These are phyloP conservation scores for Emmonsia crescens DNA, from an alignment of 2,329 filamentous ascomycete genomes.

Conservation along the genomic window DNA sequence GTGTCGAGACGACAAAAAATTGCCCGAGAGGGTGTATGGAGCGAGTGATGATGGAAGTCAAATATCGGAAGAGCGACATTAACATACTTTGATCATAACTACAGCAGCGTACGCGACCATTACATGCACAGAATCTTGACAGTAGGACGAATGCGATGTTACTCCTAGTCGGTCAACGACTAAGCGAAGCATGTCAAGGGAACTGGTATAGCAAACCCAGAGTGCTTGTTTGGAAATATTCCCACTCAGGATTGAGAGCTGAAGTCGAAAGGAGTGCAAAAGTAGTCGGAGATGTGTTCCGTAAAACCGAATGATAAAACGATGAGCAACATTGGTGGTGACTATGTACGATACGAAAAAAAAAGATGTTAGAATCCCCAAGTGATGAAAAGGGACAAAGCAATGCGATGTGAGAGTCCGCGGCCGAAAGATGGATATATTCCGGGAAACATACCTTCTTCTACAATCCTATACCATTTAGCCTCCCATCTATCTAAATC, in stretches of 20 bases:
- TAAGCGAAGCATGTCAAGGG: conserved; percentile 25
- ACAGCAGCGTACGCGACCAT: conserved; percentile 35
- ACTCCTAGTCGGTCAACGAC: conserved; percentile 19
- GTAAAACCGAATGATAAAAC: conserved; percentile 31
- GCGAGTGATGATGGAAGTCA: not conserved
- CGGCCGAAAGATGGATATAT: not conserved
- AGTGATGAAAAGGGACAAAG: not conserved
- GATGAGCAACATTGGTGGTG: conserved; percentile 20
- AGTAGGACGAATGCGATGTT: conserved; percentile 28
- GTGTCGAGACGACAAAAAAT: not conserved
- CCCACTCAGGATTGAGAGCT: conserved; percentile 20
- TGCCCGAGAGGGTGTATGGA: not conserved
- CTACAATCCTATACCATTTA: conserved; percentile 13
- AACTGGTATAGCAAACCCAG: conserved; percentile 17
- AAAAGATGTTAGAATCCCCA: not conserved
- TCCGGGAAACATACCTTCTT: conserved; percentile 9
- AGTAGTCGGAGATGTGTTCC: conserved; percentile 29
- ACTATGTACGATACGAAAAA: conserved; percentile 4
- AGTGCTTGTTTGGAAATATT: conserved; percentile 16
- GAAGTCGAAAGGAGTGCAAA: conserved; percentile 28
- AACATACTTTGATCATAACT: conserved; percentile 26
- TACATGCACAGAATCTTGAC: conserved; percentile 34
- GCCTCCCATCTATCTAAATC: conserved; percentile 14
- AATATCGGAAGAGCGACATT: not conserved
- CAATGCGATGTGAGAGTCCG: not conserved